Percentiles rank a stretch among this genome's conserved stretches.
Evolutionary conservation across 2,329 filamentous ascomycete genomes (phyloP).

Genomic region (Clonostachys sp.): DNA sequence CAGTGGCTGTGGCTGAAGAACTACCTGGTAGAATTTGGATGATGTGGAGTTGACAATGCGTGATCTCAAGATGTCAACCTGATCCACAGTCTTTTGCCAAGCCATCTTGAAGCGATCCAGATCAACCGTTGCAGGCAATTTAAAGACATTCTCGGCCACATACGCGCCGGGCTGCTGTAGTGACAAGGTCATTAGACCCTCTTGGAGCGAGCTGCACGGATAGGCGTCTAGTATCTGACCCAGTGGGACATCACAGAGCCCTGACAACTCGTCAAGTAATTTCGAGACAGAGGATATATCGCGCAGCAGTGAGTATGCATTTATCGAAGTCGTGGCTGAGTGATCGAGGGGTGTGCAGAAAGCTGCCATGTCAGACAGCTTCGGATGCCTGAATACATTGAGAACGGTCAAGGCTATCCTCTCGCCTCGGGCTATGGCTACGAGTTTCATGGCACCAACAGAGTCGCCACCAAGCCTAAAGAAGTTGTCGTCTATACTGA

Average conservation of each 20-base stretch:
- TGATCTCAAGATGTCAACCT: not conserved
- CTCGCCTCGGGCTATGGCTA: constrained; percentile 23
- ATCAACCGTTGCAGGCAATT: not conserved
- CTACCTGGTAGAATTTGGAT: too few relatives aligned
- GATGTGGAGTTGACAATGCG: too few relatives aligned
- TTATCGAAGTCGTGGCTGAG: too few relatives aligned
- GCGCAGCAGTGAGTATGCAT: too few relatives aligned
- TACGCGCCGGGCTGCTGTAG: constrained; percentile 21
- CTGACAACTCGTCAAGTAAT: not conserved
- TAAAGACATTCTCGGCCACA: constrained; percentile 14
- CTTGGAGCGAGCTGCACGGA: constrained; percentile 27
- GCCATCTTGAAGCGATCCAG: not conserved
- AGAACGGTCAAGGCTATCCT: constrained; percentile 34
- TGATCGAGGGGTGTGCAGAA: too few relatives aligned
- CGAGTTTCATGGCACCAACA: constrained; percentile 35
- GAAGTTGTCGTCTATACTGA: constrained; percentile 36
- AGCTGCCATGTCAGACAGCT: constrained; percentile 9
- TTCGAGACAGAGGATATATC: not conserved
- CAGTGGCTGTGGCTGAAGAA: too few relatives aligned
- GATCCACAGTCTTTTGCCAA: not conserved
- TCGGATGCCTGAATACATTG: constrained; percentile 29
- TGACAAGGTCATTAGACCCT: constrained; percentile 25
- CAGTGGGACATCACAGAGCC: not conserved
- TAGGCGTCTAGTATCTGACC: constrained; percentile 19
- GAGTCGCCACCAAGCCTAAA: constrained; percentile 41